Base-by-base conservation (phyloP, 176 grass and related monocot genomes). In the Hyparrhenia diplandra region DNA sequence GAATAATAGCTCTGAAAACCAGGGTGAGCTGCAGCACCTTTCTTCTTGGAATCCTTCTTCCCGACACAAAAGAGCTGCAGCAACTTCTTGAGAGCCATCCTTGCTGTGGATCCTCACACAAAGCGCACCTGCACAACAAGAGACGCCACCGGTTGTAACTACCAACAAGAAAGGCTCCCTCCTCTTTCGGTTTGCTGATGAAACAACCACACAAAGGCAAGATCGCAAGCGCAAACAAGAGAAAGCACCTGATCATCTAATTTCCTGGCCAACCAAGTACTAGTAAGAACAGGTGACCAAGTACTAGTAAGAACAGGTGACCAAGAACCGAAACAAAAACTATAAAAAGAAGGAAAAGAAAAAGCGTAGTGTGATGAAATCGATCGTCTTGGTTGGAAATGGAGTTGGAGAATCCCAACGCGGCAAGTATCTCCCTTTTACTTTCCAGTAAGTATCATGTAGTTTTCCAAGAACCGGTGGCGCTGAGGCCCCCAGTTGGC, bases 61-160 rank as follows among this genome's bases (percentile, higher is more conserved):
- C 79, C 84, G 23, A 74, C 12, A 66, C 87, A 74, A 52, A 89
- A 82, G 28, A 89, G 55, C 83, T 71, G 43, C 8, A 89, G 83
- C 66, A 85, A 21, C 83, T 85, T 89, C 41, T 77, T 85, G 5
- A 82, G 72, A 71, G 54, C 57, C 87, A 89, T 89, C 64, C 72
- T 71, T 65, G 27, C 28, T 57, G 18, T 3, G 32, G 30, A 64
- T 75, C 51, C 23, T 69, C 28, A 29, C 64, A 58, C 58, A 8
- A 43, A 13, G 34, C 18, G 13, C 66, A 57, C 65, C 88, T 85
- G 88, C 42, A 12, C 49, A 58, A 58, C 63, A 77, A 43, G 25
- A 77, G 29, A 75, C 14, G 9, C 11, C 71, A 71, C 64, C 46
- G 18, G 11, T 39, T 66, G 13, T 10, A 67, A 77, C 58, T 31